Evolutionary conservation across 2,329 filamentous ascomycete genomes (phyloP).

Genomic region (Seiridium unicorne): DNA sequence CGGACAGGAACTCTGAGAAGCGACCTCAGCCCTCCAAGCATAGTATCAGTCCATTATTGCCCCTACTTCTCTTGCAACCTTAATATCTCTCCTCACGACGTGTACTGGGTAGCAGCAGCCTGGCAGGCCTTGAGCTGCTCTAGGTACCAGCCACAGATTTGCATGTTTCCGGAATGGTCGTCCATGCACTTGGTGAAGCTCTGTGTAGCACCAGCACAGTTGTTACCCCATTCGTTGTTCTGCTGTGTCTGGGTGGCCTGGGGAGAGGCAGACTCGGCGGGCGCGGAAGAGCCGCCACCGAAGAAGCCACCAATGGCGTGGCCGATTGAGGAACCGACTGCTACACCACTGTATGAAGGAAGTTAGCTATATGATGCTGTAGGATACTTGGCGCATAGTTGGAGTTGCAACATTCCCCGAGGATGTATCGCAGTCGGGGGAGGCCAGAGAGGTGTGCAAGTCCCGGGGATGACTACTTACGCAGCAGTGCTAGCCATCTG

Average conservation of each 20-base stretch:
- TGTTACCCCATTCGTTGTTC: slow-evolving; percentile 57
- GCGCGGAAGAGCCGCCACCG: slow-evolving; percentile 66
- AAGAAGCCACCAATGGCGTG: slow-evolving; percentile 92
- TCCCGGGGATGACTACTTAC: slow-evolving; percentile 57
- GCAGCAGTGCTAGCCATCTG: slow-evolving; percentile 98
- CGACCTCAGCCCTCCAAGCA: no score
- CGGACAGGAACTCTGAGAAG: no score
- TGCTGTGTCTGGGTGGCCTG: slow-evolving; percentile 46
- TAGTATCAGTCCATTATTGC: no score
- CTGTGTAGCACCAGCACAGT: slow-evolving; percentile 77
- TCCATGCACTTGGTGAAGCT: slow-evolving; percentile 96
- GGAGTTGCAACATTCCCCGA: no score
- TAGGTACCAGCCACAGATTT: slow-evolving; percentile 96
- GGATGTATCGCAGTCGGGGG: not conserved
- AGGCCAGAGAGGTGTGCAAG: not conserved
- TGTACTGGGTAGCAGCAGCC: slow-evolving; percentile 68
- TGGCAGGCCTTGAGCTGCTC: slow-evolving; percentile 95
- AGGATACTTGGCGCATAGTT: no score
- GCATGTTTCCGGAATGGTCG: slow-evolving; percentile 89
- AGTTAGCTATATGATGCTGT: not conserved
- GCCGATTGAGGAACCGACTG: slow-evolving; percentile 91
- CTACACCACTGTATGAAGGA: slow-evolving; percentile 71
- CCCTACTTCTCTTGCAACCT: no score
- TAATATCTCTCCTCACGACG: not conserved
- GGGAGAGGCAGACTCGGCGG: slow-evolving; percentile 43